Base-by-base conservation (phyloP, 768 basidiomycete genomes). In the Mycena leptocephala region DNA sequence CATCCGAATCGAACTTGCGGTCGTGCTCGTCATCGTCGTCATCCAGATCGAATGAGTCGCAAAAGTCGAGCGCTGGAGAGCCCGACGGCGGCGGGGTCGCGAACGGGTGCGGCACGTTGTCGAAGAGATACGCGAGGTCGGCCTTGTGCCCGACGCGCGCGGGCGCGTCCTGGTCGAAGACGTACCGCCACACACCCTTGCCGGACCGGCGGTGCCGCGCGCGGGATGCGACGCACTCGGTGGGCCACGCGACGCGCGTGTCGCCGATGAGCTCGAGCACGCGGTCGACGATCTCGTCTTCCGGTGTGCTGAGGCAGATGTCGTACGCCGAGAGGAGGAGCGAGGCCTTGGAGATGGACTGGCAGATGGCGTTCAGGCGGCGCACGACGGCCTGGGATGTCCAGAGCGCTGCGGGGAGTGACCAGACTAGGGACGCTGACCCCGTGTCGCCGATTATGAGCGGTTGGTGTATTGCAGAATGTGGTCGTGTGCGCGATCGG, bases 91-190 rank as follows among this genome's bases (percentile, higher is more conserved):
- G 65, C 51, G 83, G 78, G 8, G 85, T 86, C 33, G 83, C 81
- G 14, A 87, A 83, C 24, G 92, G 91, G 1, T 92, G 85, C 10
- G 93, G 92, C 35, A 93, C 89, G 76, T 92, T 95, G 84, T 95
- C 95, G 83, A 95, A 96, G 63, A 96, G 88, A 82, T 95, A 96
- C 71, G 94, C 88, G 55, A 96, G 84, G 81, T 95, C 95, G 0
- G 92, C 91, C 1, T 89, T 92, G 80, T 95, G 93, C 80, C 91
- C 82, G 18, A 91, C 91, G 59, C 91, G 88, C 28, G 89, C 86
- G 11, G 94, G 93, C 1, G 93, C 91, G 79, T 95, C 95, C 84
- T 96, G 95, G 83, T 96, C 95, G 81, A 96, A 96, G 22, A 95
- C 91, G 79, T 94, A 96, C 72, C 95, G 89, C 92, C 92, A 96